These are phyloP conservation scores for Cudoniella acicularis DNA, from an alignment of 495 filamentous ascomycete species.

Conservation along the genomic window DNA sequence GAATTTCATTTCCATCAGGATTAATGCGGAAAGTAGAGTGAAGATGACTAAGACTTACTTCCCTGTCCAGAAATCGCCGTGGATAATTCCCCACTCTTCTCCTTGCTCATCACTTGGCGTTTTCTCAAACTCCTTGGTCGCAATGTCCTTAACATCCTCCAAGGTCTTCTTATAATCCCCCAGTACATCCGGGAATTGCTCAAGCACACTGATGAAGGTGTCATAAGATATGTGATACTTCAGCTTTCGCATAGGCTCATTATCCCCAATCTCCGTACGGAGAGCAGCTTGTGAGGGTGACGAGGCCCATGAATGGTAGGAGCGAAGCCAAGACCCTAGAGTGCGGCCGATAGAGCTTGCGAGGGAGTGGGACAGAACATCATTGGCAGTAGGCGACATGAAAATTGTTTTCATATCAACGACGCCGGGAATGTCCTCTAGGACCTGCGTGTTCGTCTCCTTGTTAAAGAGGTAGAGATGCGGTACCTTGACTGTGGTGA, in stretches of 20 bases:
- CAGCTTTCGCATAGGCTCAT: conserved; percentile 42
- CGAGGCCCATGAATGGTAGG: conserved; percentile 47
- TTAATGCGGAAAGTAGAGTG: neutral
- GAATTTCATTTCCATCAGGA: neutral
- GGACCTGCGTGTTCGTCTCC: conserved; percentile 45
- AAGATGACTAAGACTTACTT: conserved; percentile 39
- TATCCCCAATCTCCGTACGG: conserved; percentile 32
- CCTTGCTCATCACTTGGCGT: conserved; percentile 24
- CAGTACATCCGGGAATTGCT: conserved; percentile 38
- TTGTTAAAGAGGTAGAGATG: conserved; percentile 43
- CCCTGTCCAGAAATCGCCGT: conserved; percentile 59
- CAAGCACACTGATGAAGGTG: conserved; percentile 38
- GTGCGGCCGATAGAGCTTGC: conserved; percentile 38
- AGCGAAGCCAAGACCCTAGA: conserved; percentile 49
- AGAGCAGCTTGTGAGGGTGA: conserved; percentile 34
- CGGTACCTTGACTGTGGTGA: conserved; percentile 45
- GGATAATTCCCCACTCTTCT: conserved; percentile 39
- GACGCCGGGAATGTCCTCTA: conserved; percentile 46
- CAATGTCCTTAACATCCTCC: conserved; percentile 33
- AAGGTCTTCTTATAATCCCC: conserved; percentile 35
- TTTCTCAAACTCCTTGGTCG: conserved; percentile 32
- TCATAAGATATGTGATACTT: conserved; percentile 33
- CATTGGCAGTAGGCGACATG: conserved; percentile 23
- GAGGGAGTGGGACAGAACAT: conserved; percentile 21
- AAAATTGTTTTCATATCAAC: conserved; percentile 48